Base-by-base conservation (phyloP, 768 basidiomycete species). In the Stropharia rugosoannulata region DNA sequence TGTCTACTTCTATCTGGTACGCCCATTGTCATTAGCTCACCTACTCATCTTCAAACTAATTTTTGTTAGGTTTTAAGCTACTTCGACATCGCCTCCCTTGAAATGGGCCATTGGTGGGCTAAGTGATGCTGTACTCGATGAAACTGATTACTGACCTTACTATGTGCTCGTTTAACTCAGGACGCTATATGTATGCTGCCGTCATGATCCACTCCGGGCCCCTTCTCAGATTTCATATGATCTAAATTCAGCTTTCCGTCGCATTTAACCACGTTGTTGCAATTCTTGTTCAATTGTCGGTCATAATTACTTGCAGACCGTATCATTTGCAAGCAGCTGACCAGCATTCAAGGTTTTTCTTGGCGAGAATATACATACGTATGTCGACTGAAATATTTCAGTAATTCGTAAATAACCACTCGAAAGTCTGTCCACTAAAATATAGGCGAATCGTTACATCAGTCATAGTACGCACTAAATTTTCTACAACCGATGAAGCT, bases 1-100 rank as follows among this genome's bases (percentile, higher is more conserved):
- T 52, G 70, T 77, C 49, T 77, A 79, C 58, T 64, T 71, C 58
- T 77, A 79, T 59, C 64, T 77, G 38, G 73, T 72, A 46, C 18
- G 70, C 59, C 47, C 15, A 13, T 2, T 19, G 3, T 10, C 12
- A 1, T 22, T 22, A 22, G 16, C 25, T 13, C 32, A 15, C 1
- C 3, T 6, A 16, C 18, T n/a, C 19, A 29, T 27, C 29, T n/a
- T 8, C 19, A 6, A 39, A 5, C 6, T 48, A 16, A 29, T 2
- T 5, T 2, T 9, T 13, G n/a, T 15, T 38, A 75, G 76, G 67
- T 77, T 19, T 68, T 69, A 37, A 77, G 73, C 59, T 77, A 70
- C 54, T 62, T 63, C 35, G 72, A 76, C 55, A 67, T 69, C 3
- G n/a, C 49, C 1, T 74, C 67, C 7, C 65, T 77, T 7, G 68